A percentile compares a stretch with the other conserved stretches of the same genome.
Evolutionary conservation across 2,329 filamentous ascomycete genomes (phyloP).

Genomic region (Paecilomyces formosus): DNA sequence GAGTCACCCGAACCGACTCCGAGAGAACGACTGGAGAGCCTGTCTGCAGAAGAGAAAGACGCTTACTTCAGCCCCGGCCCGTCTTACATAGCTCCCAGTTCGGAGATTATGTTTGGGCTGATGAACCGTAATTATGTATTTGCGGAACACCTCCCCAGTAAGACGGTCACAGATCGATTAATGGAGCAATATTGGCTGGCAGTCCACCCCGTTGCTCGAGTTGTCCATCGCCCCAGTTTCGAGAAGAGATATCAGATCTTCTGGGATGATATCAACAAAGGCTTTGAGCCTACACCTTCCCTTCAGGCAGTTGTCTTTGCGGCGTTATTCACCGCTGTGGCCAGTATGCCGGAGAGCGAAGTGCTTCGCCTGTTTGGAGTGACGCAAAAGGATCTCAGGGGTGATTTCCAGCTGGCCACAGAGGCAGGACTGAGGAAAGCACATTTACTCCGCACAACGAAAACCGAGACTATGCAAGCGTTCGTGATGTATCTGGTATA

Average conservation of each 20-base stretch:
- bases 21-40: not conserved
- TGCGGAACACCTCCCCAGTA: constrained; percentile 54
- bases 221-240: constrained; percentile 61
- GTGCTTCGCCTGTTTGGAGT: constrained; percentile 49
- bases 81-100: constrained; percentile 61
- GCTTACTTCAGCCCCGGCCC: constrained; percentile 56
- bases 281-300: constrained; percentile 56
- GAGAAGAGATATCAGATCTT: constrained; percentile 58
- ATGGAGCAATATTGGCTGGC: constrained; percentile 60
- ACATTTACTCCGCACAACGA: constrained; percentile 63
- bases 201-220: constrained; percentile 62
- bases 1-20: not conserved
- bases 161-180: constrained; percentile 52
- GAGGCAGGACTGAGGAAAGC: constrained; percentile 62
- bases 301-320: constrained; percentile 64
- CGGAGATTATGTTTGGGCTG: constrained; percentile 59
- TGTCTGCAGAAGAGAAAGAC: constrained; percentile 1
- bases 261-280: constrained; percentile 54
- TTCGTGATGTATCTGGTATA: constrained; percentile 67
- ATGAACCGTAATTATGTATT: constrained; percentile 43
- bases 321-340: constrained; percentile 59
- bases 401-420: constrained; percentile 57
- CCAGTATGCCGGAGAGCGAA: constrained; percentile 55
- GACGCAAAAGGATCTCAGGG: constrained; percentile 50
- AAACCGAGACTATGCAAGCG: constrained; percentile 67